Evolutionary conservation across 2,329 filamentous ascomycete species (phyloP).

Genomic region (Paraconiothyrium brasiliense): DNA sequence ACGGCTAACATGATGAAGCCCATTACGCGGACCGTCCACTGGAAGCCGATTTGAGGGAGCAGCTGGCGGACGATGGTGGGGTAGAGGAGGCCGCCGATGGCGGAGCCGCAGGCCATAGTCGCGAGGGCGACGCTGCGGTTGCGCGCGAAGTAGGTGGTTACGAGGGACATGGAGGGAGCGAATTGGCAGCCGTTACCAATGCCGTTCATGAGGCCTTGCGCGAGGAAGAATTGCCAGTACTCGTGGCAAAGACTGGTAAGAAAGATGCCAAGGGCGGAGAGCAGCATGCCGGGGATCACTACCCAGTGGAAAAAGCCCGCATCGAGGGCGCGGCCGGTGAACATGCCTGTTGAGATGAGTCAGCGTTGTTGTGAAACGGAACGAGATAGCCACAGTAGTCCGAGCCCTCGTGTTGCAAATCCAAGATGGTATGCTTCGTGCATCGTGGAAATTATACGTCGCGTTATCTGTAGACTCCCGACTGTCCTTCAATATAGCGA

Average conservation of each 20-base stretch:
- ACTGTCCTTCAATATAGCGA: not conserved
- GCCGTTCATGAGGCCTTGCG: conserved; percentile 48
- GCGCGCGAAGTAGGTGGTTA: conserved; percentile 66
- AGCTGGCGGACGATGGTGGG: conserved; percentile 64
- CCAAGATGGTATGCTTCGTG: too few species aligned
- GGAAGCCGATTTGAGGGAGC: conserved; percentile 68
- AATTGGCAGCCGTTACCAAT: conserved; percentile 48
- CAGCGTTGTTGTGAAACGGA: not conserved
- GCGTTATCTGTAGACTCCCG: not conserved
- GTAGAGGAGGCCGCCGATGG: conserved; percentile 71
- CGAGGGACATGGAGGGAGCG: conserved; percentile 40
- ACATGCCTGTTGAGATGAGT: conserved; percentile 52
- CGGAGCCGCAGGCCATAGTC: conserved; percentile 67
- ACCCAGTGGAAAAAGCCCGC: conserved; percentile 61
- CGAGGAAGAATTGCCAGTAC: conserved; percentile 60
- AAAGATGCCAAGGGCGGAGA: conserved; percentile 50
- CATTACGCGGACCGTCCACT: conserved; percentile 70
- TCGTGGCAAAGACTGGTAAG: conserved; percentile 60
- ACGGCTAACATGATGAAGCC: conserved; percentile 67
- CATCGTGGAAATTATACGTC: not conserved
- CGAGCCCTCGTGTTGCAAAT: not conserved
- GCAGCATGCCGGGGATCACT: conserved; percentile 53
- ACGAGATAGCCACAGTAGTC: not conserved
- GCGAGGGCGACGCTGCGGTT: conserved; percentile 69
- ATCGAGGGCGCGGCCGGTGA: conserved; percentile 62